Conservation (phyloP, 2,329 filamentous ascomycete species). For the Phyllosticta citribraziliensis region DNA sequence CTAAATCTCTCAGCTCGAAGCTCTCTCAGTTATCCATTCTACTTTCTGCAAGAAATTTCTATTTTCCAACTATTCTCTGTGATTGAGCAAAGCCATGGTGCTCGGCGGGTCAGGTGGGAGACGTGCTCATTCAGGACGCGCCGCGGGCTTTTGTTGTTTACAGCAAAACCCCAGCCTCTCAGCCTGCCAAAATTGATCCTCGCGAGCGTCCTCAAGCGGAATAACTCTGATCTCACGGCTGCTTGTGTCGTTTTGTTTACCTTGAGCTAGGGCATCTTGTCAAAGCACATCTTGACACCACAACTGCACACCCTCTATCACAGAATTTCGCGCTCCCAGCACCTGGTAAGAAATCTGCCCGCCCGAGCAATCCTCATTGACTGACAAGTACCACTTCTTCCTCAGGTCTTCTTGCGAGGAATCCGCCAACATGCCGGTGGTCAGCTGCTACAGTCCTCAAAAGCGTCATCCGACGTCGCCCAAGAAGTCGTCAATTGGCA, state of each 20-base stretch:
- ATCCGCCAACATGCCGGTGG: neutral
- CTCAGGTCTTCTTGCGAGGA: neutral
- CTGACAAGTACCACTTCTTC: neutral
- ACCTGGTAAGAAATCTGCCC: too few relatives aligned
- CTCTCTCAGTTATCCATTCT: conserved; percentile 2
- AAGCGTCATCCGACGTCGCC: conserved; percentile 4
- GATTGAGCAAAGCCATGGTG: neutral
- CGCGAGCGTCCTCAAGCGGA: too few relatives aligned
- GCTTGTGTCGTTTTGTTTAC: too few relatives aligned
- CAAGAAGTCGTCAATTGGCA: neutral
- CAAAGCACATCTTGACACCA: too few relatives aligned
- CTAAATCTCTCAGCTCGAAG: neutral
- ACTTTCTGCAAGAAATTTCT: neutral
- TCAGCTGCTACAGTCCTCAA: conserved; percentile 5
- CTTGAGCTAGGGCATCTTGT: too few relatives aligned
- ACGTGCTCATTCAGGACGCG: neutral
- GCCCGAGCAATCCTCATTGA: neutral
- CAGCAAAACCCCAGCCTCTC: too few relatives aligned
- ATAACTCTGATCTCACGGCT: too few relatives aligned
- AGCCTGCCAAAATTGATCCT: too few relatives aligned
- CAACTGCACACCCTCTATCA: too few relatives aligned
- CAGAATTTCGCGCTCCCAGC: too few relatives aligned
- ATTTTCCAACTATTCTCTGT: neutral
- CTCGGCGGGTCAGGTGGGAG: neutral
- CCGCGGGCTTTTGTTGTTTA: too few relatives aligned